These are phyloP conservation scores for Ogataea parapolymorpha DNA, from an alignment of 805 yeast species.

Conservation along the genomic window DNA sequence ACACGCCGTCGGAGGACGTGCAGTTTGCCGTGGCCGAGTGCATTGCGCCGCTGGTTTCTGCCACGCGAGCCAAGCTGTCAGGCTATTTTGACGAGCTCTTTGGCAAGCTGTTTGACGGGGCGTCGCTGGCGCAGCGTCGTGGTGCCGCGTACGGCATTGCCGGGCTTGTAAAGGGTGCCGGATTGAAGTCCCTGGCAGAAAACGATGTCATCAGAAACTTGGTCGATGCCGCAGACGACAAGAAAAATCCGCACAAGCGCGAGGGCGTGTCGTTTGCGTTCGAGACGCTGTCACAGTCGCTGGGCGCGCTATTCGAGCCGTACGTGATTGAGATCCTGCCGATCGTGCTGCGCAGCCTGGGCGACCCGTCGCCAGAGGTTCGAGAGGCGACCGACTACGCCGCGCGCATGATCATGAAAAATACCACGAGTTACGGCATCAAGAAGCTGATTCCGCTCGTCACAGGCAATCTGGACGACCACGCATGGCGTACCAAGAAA, in stretches of 20 bases:
- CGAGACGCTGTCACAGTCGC: constrained; percentile 73
- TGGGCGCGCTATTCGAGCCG: constrained; percentile 86
- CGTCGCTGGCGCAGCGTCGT: constrained; percentile 53
- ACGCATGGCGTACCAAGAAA: constrained; percentile 94
- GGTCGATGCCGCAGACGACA: constrained; percentile 83
- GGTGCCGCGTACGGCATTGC: constrained; percentile 98
- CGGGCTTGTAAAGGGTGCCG: constrained; percentile 88
- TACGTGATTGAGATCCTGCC: constrained; percentile 89
- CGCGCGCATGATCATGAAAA: constrained; percentile 82
- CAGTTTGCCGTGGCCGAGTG: constrained; percentile 86
- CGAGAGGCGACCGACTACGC: constrained; percentile 87
- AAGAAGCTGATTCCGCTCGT: constrained; percentile 89
- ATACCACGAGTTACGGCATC: constrained; percentile 90
- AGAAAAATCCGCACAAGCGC: constrained; percentile 65
- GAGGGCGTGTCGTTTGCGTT: constrained; percentile 88
- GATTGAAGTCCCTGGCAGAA: constrained; percentile 71
- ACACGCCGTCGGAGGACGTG: constrained; percentile 86
- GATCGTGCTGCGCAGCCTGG: constrained; percentile 71
- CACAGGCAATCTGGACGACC: constrained; percentile 76
- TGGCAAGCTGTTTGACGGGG: constrained; percentile 54
- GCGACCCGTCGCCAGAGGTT: constrained; percentile 82
- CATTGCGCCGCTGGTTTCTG: constrained; percentile 73
- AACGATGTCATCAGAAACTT: constrained; percentile 73
- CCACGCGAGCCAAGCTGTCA: constrained; percentile 49
- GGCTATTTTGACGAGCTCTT: constrained; percentile 57